Evolutionary conservation across 768 basidiomycete genomes (phyloP).

Genomic region (Collybiopsis confluens): DNA sequence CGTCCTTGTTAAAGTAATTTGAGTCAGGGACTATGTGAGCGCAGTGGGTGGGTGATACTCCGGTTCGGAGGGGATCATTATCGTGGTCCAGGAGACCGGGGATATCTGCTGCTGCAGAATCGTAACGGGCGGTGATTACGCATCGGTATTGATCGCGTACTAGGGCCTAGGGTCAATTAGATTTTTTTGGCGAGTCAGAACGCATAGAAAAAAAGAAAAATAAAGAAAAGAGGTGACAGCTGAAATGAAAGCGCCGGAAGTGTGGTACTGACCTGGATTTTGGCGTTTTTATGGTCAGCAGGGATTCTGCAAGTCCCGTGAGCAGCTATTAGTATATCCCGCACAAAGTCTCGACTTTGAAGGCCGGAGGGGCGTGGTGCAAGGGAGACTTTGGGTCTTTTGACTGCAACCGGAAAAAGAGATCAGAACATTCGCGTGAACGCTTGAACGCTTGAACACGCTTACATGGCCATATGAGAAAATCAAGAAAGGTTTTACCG

Average conservation of each 20-base stretch:
- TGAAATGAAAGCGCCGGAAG: too few relatives aligned
- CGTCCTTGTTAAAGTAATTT: background rate
- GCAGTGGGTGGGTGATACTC: background rate
- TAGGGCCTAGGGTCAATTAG: slow-evolving; percentile 11
- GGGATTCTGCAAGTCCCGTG: background rate
- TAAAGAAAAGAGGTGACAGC: background rate
- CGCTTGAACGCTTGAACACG: too few relatives aligned
- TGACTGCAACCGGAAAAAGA: background rate
- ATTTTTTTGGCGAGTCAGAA: too few relatives aligned
- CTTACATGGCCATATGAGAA: background rate
- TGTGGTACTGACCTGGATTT: background rate
- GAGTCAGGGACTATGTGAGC: slow-evolving; percentile 6
- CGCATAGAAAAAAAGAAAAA: background rate
- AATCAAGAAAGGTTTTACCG: background rate
- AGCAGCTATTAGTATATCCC: background rate
- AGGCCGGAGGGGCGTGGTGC: background rate
- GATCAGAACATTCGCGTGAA: too few relatives aligned
- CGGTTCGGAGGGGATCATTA: background rate
- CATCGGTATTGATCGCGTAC: slow-evolving; percentile 16
- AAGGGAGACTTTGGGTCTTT: background rate
- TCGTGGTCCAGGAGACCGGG: background rate
- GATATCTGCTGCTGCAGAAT: background rate
- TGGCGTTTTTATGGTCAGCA: background rate
- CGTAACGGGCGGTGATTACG: slow-evolving; percentile 8
- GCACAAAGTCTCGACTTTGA: background rate